A percentile compares a stretch with the other conserved stretches of the same genome.
Conservation (phyloP, 495 filamentous ascomycete species). For the Neurospora sp. region DNA sequence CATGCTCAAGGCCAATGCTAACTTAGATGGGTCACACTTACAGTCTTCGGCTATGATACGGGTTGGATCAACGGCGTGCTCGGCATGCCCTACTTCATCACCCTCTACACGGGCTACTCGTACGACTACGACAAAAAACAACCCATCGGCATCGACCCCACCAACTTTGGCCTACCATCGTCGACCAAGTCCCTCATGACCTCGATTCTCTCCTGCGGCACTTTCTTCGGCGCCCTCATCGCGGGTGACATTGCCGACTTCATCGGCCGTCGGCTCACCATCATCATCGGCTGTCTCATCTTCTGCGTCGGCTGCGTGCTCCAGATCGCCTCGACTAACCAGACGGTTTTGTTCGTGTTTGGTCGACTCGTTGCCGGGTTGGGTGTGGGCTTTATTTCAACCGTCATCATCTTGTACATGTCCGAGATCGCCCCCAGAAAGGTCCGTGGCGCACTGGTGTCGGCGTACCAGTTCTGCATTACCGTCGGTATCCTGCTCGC, state of each 20-base stretch:
- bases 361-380: conserved; percentile 61
- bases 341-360: conserved; percentile 41
- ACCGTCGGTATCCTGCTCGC: conserved; percentile 65
- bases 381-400: conserved; percentile 63
- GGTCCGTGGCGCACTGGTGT: conserved; percentile 63
- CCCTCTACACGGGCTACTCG: conserved; percentile 54
- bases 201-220: conserved; percentile 63
- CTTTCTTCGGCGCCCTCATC: conserved; percentile 64
- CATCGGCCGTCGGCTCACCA: conserved; percentile 54
- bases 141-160: conserved; percentile 24
- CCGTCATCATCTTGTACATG: conserved; percentile 67
- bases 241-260: conserved; percentile 60
- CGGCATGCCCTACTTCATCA: conserved; percentile 43
- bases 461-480: conserved; percentile 68
- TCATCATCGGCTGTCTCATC: conserved; percentile 53
- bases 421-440: conserved; percentile 54
- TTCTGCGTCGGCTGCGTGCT: conserved; percentile 55
- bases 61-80: conserved; percentile 54
- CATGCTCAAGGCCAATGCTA: not conserved
- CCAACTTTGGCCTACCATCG: conserved; percentile 19
- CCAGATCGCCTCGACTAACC: conserved; percentile 37
- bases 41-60: conserved; percentile 54
- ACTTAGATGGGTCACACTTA: not conserved
- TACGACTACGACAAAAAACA: conserved; percentile 39
- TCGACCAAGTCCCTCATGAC: conserved; percentile 54